These are phyloP conservation scores for Cordyceps fumosorosea DNA, from an alignment of 2,329 filamentous ascomycete genomes.

Conservation along the genomic window DNA sequence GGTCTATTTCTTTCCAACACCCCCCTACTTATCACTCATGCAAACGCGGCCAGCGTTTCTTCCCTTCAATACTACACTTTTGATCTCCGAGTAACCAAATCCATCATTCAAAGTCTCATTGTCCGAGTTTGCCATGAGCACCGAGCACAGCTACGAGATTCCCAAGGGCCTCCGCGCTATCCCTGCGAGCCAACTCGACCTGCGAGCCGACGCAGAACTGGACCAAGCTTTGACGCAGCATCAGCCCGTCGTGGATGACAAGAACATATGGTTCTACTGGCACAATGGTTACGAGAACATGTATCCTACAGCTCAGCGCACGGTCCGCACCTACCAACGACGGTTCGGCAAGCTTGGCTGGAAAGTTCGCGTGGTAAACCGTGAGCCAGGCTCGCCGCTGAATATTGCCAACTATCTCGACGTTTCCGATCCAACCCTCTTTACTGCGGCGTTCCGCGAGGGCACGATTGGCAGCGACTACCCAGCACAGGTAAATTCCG, in stretches of 20 bases:
- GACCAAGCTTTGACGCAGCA: conserved; percentile 36
- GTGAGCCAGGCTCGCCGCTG: conserved; percentile 33
- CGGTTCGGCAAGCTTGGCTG: conserved; percentile 46
- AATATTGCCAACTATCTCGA: conserved; percentile 45
- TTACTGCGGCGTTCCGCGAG: conserved; percentile 45
- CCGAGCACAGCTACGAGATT: background rate
- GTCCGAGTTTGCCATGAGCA: background rate
- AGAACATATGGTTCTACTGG: conserved; percentile 56
- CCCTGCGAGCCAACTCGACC: conserved; percentile 34
- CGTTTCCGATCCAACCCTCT: conserved; percentile 32
- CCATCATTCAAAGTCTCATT: background rate
- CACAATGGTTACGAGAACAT: conserved; percentile 41
- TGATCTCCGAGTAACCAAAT: too few species aligned
- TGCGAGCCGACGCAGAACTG: conserved; percentile 38
- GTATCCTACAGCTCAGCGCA: conserved; percentile 46
- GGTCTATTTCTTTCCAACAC: too few species aligned
- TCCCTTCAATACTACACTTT: too few species aligned
- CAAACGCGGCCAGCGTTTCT: too few species aligned
- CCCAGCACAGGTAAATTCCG: conserved; percentile 47
- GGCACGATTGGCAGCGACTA: conserved; percentile 42
- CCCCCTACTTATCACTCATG: too few species aligned
- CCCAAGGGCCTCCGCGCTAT: conserved; percentile 34
- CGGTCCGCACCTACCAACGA: conserved; percentile 46
- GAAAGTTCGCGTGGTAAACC: conserved; percentile 46
- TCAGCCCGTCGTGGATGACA: conserved; percentile 33